These are phyloP conservation scores for Ophiostoma fasciatum DNA, from an alignment of 2,329 filamentous ascomycete genomes.

Conservation along the genomic window DNA sequence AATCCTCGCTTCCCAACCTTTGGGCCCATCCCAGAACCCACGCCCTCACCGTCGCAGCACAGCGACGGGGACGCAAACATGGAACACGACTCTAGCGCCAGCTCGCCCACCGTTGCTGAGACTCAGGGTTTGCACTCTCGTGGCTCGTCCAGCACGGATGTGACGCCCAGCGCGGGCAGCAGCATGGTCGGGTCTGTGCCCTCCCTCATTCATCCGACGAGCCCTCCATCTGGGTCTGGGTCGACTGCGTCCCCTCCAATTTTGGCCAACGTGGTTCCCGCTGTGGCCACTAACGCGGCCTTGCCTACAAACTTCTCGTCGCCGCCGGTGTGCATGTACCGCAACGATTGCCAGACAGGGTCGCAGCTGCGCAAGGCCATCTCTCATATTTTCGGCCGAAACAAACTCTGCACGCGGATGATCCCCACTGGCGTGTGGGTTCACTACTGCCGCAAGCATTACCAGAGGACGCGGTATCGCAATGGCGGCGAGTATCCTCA, in stretches of 20 bases:
- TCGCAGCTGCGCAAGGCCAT: constrained; percentile 58
- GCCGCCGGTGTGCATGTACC: constrained; percentile 33
- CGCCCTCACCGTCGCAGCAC: constrained; percentile 14
- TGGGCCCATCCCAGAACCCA: constrained; percentile 16
- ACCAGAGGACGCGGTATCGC: constrained; percentile 62
- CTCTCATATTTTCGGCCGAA: constrained; percentile 69
- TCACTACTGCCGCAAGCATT: constrained; percentile 67
- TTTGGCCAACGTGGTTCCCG: too few species aligned
- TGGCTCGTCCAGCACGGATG: background rate
- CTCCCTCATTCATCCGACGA: too few species aligned
- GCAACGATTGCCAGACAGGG: constrained; percentile 41
- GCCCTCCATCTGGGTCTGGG: too few species aligned
- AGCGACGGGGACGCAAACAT: constrained; percentile 12
- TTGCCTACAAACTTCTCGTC: constrained; percentile 9
- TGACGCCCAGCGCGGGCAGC: background rate
- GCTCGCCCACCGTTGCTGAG: constrained; percentile 1
- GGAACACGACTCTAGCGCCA: constrained; percentile 3
- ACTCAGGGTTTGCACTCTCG: too few species aligned
- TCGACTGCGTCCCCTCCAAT: too few species aligned
- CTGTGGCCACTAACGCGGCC: too few species aligned
- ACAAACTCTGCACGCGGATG: constrained; percentile 59
- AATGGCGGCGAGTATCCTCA: constrained; percentile 44
- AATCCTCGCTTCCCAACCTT: constrained; percentile 11
- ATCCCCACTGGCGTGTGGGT: constrained; percentile 61
- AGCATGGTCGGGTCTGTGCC: background rate